Evolutionary conservation across 352 stramenopile species (phyloP).

Genomic region (Phytopythium cucurbitacearum): DNA sequence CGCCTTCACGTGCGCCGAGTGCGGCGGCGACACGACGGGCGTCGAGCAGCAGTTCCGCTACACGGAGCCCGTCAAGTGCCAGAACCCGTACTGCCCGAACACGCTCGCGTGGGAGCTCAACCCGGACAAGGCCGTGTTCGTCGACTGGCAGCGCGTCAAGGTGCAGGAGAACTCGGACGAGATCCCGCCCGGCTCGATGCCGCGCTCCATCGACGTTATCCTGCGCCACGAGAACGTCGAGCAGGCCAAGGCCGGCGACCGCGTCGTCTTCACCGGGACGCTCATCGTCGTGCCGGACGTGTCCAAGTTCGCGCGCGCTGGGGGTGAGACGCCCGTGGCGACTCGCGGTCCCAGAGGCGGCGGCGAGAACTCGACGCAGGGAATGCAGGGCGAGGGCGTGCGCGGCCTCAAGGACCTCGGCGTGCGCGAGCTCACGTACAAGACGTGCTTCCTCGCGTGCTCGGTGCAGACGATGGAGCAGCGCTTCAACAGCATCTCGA

Average conservation of each 20-base stretch:
- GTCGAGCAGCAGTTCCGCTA: constrained; percentile 99
- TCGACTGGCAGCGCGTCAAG: constrained; percentile 98
- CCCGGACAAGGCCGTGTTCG: constrained; percentile 92
- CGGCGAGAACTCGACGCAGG: constrained; percentile 69
- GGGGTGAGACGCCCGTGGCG: constrained; percentile 65
- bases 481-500: constrained; percentile 85
- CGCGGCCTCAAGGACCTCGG: constrained; percentile 93
- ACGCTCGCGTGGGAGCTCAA: constrained; percentile 85
- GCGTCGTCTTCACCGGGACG: constrained; percentile 92
- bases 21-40: constrained; percentile 84
- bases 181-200: constrained; percentile 98
- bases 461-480: constrained; percentile 91
- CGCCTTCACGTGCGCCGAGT: constrained; percentile 95
- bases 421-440: constrained; percentile 97
- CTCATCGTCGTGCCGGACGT: constrained; percentile 97
- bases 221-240: constrained; percentile 98
- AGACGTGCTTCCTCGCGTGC: constrained; percentile 96
- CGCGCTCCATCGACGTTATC: constrained; percentile 96
- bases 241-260: constrained; percentile 93
- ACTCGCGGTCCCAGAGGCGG: constrained; percentile 27
- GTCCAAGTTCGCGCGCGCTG: constrained; percentile 80
- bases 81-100: constrained; percentile 95
- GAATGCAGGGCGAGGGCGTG: constrained; percentile 90
- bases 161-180: constrained; percentile 99
- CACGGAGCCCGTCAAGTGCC: constrained; percentile 95